Evolutionary conservation across 2,329 filamentous ascomycete species (phyloP), one percentile per base, ranked within the genome.

Genomic region (Fusarium sp.): DNA sequence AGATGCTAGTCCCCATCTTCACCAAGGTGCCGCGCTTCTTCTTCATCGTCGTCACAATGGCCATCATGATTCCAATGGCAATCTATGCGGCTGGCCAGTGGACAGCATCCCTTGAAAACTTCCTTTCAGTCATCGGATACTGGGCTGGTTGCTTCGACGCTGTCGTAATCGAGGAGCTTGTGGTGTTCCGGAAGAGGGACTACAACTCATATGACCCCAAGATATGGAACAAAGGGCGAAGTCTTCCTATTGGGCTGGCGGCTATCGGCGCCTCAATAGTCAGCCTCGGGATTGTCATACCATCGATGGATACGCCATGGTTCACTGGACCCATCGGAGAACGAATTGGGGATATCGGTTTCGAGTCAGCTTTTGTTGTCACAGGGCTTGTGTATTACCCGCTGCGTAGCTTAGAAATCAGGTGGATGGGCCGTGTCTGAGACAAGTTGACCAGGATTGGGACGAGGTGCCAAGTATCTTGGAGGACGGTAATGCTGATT

Each of bases 101-200:
- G 74, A 81, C 80, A 50, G 67, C 76, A 27, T 84, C 78, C 9
- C 77, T 85, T 10, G 77, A 82, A 54, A 84, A 85, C 59, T 84
- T 85, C 46, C 72, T 85, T 8, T 75, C 78, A 0, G 67, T 85
- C 28, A 85, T 85, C 59, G 82, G 81, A 39, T 85, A 85, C 70
- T 85, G 84, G 84, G 78, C 78, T 1, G 82, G 81, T 3, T 83
- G 81, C 27, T 85, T 85, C 58, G 74, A 83, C 28, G 82, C 79
- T 4, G 75, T 84, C 10, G 60, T 85, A 3, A 70, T 84, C 30
- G 75, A 78, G 27, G 84, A 86, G 72, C 73, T 84, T n/a, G 68
- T 85, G 7, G 70, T 83, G 1, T 84, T 86, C 67, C 81, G 84
- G 5, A 73, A 75, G 28, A 75, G 79, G 70, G 78, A 85, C 63